These are phyloP conservation scores for Rhodotorula diobovata DNA, from an alignment of 768 basidiomycete genomes.

Conservation along the genomic window DNA sequence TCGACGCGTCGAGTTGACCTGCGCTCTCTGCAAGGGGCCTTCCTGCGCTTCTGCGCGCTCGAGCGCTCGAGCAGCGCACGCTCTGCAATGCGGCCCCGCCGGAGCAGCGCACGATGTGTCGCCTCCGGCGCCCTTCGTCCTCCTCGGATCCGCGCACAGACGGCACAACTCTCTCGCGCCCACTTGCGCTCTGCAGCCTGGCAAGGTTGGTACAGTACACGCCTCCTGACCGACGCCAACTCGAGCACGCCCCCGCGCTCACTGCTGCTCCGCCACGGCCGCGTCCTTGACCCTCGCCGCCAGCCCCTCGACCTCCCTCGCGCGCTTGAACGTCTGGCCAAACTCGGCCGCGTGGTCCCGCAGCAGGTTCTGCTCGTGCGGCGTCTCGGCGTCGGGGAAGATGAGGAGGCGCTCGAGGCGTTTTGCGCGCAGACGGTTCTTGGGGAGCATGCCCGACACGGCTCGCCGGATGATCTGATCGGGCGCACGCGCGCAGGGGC, in stretches of 20 bases:
- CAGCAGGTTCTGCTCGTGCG: constrained; percentile 69
- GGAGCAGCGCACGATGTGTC: no score
- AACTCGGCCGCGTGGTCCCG: constrained; percentile 58
- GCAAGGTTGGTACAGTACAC: background rate
- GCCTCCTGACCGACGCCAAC: no score
- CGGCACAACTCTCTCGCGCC: no score
- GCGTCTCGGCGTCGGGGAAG: constrained; percentile 66
- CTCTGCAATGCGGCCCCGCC: no score
- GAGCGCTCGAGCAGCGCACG: no score
- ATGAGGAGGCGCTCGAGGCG: constrained; percentile 82
- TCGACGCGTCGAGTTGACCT: no score
- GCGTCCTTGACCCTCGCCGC: constrained; percentile 3
- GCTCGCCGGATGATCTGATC: constrained; percentile 86
- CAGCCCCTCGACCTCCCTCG: background rate
- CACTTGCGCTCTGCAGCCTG: background rate
- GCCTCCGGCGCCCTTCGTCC: no score
- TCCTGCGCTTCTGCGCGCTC: no score
- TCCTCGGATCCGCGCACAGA: no score
- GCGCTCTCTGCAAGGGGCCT: no score
- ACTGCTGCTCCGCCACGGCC: constrained; percentile 1
- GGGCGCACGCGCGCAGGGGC: no score
- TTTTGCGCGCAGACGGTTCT: constrained; percentile 88
- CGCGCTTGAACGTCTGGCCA: constrained; percentile 24
- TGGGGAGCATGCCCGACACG: constrained; percentile 96
- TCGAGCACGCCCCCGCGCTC: background rate